Conservation (phyloP, 2,329 filamentous ascomycete genomes). For the Neofusicoccum kwambonambiense region DNA sequence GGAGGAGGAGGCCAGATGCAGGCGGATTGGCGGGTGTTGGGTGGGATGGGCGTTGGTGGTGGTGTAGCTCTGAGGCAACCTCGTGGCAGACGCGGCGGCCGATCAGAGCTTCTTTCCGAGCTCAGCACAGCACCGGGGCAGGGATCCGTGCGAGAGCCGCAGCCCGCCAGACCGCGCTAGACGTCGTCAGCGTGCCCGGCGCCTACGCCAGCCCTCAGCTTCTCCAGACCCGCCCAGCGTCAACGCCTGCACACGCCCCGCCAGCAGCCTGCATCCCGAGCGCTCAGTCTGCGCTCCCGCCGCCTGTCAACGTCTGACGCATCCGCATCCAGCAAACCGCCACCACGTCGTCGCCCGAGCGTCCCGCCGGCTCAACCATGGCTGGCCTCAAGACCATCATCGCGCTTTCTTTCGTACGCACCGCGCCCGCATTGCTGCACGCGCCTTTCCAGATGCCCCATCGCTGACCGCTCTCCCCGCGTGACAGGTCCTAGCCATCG, state of each 20-base stretch:
- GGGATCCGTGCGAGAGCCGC: constrained; percentile 8
- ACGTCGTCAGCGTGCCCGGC: constrained; percentile 9
- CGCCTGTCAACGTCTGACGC: neutral
- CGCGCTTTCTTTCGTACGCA: constrained; percentile 85
- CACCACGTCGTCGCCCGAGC: constrained; percentile 3
- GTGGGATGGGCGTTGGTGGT: constrained; percentile 21
- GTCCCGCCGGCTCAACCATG: constrained; percentile 47
- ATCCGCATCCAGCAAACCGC: neutral
- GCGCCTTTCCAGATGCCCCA: neutral
- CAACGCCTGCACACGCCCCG: neutral
- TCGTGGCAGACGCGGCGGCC: constrained; percentile 5
- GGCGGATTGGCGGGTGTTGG: constrained; percentile 11
- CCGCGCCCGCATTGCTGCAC: neutral
- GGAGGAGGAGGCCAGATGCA: neutral
- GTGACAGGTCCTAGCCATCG: constrained; percentile 80
- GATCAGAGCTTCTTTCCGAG: constrained; percentile 21
- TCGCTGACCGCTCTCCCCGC: neutral
- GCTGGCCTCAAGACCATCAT: constrained; percentile 99
- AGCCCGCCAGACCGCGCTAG: constrained; percentile 4
- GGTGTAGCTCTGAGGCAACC: constrained; percentile 25
- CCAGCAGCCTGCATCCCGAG: neutral
- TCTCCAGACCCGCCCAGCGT: constrained; percentile 4
- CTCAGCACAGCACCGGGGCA: neutral
- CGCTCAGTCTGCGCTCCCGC: neutral
- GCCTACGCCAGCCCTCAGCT: constrained; percentile 13